phyloP scores from a whole-genome alignment of 371 early-diverging fungal species.

The Vavraia culicis region DNA sequence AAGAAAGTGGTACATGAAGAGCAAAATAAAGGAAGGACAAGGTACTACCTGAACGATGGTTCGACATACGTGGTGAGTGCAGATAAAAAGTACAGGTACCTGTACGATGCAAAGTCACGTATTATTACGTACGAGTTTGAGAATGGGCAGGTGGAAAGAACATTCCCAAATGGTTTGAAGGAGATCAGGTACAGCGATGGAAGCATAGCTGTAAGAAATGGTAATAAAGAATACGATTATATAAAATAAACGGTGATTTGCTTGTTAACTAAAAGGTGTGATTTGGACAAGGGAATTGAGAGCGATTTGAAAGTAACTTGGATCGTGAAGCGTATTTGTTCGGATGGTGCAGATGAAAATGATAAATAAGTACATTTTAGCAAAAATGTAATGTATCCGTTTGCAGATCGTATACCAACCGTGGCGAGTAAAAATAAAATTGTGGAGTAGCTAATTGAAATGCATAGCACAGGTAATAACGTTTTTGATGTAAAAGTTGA shows the following conservation, averaged over 20 bases:
- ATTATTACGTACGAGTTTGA: constrained; percentile 45
- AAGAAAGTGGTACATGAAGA: constrained; percentile 42
- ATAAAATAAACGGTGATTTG: constrained; percentile 5
- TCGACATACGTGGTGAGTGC: constrained; percentile 40
- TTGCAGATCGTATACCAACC: too few species aligned
- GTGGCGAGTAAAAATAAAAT: too few species aligned
- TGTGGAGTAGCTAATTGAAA: too few species aligned
- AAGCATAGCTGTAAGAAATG: constrained; percentile 35
- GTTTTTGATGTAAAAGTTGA: too few species aligned
- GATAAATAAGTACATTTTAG: too few species aligned
- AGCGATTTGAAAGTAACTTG: too few species aligned
- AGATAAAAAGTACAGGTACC: constrained; percentile 40
- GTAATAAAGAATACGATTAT: constrained; percentile 42
- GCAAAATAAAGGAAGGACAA: constrained; percentile 26
- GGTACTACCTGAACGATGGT: constrained; percentile 43
- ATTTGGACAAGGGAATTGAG: too few species aligned
- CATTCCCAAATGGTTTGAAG: constrained; percentile 42
- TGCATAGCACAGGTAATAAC: too few species aligned
- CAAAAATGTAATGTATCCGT: too few species aligned
- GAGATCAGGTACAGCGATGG: constrained; percentile 43
- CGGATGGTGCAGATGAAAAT: too few species aligned
- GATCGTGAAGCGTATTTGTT: too few species aligned
- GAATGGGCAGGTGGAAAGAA: constrained; percentile 45
- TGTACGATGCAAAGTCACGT: constrained; percentile 41
- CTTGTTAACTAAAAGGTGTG: too few species aligned